Conservation (phyloP, 2,329 filamentous ascomycete species). For the Cladosporium halotolerans region DNA sequence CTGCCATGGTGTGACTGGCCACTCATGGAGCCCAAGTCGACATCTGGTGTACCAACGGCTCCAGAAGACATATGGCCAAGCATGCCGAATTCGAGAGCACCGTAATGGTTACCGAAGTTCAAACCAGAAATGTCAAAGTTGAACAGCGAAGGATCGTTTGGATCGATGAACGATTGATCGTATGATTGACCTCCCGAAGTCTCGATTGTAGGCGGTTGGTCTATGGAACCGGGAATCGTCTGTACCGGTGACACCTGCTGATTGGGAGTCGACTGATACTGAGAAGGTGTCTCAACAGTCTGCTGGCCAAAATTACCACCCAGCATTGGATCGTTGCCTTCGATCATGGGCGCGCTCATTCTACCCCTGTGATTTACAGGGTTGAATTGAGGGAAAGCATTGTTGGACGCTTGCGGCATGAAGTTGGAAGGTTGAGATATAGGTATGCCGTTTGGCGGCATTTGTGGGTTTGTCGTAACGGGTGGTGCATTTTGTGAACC, state of each 20-base stretch:
- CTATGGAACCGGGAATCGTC: conserved; percentile 43
- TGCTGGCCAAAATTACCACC: conserved; percentile 42
- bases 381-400: conserved; percentile 35
- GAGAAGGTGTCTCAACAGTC: conserved; percentile 55
- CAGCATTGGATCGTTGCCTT: conserved; percentile 25
- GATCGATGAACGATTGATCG: conserved; percentile 66
- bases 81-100: conserved; percentile 92
- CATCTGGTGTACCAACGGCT: conserved; percentile 41
- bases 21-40: conserved; percentile 28
- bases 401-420: conserved; percentile 36
- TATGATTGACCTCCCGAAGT: conserved; percentile 40
- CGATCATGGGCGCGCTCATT: conserved; percentile 38
- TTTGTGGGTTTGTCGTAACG: conserved; percentile 2
- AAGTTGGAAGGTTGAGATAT: conserved; percentile 34
- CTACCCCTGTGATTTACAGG: conserved; percentile 24
- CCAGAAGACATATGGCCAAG: conserved; percentile 93
- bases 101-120: conserved; percentile 94
- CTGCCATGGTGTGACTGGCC: conserved; percentile 22
- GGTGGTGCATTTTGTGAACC: conserved; percentile 2
- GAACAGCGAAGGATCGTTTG: conserved; percentile 85
- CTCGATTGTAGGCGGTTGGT: conserved; percentile 20
- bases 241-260: conserved; percentile 42
- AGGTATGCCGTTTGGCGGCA: conserved; percentile 15
- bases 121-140: conserved; percentile 93
- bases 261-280: conserved; percentile 55